phyloP scores from a whole-genome alignment of 345 rosid species.

The Melaleuca alternifolia region DNA sequence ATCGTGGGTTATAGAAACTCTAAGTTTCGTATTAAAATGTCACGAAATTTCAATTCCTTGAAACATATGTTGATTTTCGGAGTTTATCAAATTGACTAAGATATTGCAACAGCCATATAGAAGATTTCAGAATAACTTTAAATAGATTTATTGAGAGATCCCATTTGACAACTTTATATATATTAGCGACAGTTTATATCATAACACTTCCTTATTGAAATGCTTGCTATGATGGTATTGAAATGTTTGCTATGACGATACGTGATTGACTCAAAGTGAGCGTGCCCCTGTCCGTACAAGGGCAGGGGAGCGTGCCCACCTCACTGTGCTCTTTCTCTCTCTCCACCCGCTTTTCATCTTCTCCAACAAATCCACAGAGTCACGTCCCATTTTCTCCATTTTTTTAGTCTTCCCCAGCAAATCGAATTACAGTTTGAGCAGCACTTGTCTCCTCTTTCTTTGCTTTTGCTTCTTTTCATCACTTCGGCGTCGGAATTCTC shows the following conservation, averaged over 20 bases:
- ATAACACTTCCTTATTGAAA: too few species aligned
- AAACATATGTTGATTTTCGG: background rate
- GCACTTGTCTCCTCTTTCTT: background rate
- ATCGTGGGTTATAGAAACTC: background rate
- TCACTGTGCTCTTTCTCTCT: background rate
- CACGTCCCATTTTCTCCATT: too few species aligned
- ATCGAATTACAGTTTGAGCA: background rate
- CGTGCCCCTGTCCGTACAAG: too few species aligned
- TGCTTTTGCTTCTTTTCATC: background rate
- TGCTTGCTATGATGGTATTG: too few species aligned
- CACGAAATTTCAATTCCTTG: background rate
- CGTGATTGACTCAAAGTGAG: background rate
- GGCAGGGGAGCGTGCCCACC: background rate
- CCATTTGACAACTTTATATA: background rate
- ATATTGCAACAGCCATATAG: background rate
- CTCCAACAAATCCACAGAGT: too few species aligned
- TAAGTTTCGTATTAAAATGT: too few species aligned
- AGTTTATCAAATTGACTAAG: background rate
- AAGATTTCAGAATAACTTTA: background rate
- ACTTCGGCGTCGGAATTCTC: background rate
- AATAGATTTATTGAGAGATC: background rate
- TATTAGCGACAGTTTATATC: too few species aligned
- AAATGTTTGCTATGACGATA: too few species aligned
- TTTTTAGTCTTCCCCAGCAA: too few species aligned
- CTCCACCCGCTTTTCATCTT: too few species aligned